Conservation (phyloP, 2,329 filamentous ascomycete species). For the Xylaria sp. region DNA sequence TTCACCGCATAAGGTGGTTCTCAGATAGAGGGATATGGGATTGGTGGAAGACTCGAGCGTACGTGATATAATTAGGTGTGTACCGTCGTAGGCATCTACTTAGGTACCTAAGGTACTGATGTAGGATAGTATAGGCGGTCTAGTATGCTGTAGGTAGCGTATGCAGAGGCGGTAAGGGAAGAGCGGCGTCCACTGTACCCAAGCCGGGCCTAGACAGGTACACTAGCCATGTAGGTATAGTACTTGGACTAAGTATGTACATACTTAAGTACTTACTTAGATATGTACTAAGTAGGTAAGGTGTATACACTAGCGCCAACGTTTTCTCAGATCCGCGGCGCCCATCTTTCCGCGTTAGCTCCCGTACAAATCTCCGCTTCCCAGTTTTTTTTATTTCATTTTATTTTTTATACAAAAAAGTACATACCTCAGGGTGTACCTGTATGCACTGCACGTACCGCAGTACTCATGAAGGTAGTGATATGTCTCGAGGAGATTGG, state of each 20-base stretch:
- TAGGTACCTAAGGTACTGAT: background rate
- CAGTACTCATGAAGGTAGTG: too few relatives aligned
- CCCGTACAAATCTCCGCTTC: slow-evolving; percentile 12
- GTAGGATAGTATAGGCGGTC: too few relatives aligned
- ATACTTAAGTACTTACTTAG: too few relatives aligned
- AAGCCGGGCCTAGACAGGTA: slow-evolving; percentile 10
- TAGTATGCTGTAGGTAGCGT: background rate
- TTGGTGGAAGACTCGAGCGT: too few relatives aligned
- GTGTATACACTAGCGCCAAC: slow-evolving; percentile 13
- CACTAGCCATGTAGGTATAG: too few relatives aligned
- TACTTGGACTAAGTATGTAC: too few relatives aligned
- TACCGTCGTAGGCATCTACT: too few relatives aligned
- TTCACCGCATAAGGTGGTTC: slow-evolving; percentile 2
- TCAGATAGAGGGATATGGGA: too few relatives aligned
- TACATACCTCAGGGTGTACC: background rate
- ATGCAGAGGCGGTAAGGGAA: slow-evolving; percentile 17
- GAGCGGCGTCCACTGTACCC: background rate
- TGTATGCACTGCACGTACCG: background rate
- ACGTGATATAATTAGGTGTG: too few relatives aligned
- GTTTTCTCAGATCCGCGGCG: slow-evolving; percentile 14
- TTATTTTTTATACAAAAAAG: background rate
- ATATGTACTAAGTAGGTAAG: too few relatives aligned
- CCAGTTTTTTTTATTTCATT: background rate
- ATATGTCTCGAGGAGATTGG: too few relatives aligned
- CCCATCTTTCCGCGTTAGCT: slow-evolving; percentile 20